Conservation (phyloP, 2,329 filamentous ascomycete genomes). For the Acephala macrosclerotiorum region DNA sequence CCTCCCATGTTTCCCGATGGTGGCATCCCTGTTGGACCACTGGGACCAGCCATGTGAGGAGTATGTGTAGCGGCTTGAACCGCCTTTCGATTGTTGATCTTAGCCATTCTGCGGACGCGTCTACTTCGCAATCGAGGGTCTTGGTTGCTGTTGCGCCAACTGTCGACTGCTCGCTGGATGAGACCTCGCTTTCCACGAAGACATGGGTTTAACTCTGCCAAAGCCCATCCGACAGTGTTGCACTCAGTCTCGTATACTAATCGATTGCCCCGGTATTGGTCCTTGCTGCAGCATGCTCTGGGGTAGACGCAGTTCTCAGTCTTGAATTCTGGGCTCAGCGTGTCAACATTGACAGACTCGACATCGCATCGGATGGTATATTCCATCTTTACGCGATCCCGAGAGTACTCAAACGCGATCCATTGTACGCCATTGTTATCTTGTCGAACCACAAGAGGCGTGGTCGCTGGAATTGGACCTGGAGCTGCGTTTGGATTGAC, state of each 20-base stretch:
- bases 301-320: conserved; percentile 98
- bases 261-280: conserved; percentile 95
- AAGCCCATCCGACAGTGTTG: conserved; percentile 99
- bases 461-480: conserved; percentile 95
- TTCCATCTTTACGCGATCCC: conserved; percentile 98
- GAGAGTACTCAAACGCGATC: conserved; percentile 98
- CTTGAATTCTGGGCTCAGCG: conserved; percentile 88
- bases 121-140: conserved; percentile 90
- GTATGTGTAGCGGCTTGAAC: conserved; percentile 66
- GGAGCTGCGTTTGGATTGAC: conserved; percentile 91
- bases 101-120: conserved; percentile 92
- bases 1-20: conserved; percentile 68
- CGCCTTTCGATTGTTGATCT: conserved; percentile 88
- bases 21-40: conserved; percentile 70
- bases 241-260: conserved; percentile 98
- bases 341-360: conserved; percentile 92
- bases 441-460: conserved; percentile 90
- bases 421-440: conserved; percentile 97
- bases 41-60: conserved; percentile 68
- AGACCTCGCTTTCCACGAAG: conserved; percentile 92
- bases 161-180: conserved; percentile 96
- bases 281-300: conserved; percentile 91
- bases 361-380: conserved; percentile 99
- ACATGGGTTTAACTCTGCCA: conserved; percentile 91
- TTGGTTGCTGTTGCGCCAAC: conserved; percentile 99